These are phyloP conservation scores for Gloeophyllum trabeum DNA, from an alignment of 768 basidiomycete species.

Conservation along the genomic window DNA sequence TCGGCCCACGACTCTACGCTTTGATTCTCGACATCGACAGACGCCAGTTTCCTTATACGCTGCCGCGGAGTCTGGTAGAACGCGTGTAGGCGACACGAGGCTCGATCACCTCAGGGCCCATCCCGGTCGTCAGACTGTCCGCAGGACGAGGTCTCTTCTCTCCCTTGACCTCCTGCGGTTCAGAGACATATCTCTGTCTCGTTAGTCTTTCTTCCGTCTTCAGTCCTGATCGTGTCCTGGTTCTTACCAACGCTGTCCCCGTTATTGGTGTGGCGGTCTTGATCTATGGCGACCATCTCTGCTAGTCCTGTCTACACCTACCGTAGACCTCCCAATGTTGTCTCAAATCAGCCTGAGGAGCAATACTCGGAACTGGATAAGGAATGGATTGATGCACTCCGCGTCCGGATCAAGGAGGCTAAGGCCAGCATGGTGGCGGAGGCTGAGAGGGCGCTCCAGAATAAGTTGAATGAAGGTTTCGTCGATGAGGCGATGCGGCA, in stretches of 20 bases:
- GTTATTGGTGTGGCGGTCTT: neutral
- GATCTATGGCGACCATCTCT: neutral
- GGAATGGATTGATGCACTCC: conserved; percentile 37
- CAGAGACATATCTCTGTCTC: neutral
- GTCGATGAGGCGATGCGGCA: conserved; percentile 20
- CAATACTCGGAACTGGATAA: conserved; percentile 36
- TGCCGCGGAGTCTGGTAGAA: too few species aligned
- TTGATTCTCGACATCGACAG: too few species aligned
- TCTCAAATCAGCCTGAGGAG: conserved; percentile 6
- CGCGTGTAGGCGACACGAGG: neutral
- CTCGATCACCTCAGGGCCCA: neutral
- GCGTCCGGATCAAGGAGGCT: conserved; percentile 38
- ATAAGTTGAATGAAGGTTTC: conserved; percentile 34
- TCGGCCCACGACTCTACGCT: too few species aligned
- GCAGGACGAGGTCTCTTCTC: neutral
- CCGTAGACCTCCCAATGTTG: conserved; percentile 6
- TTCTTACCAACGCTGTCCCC: neutral
- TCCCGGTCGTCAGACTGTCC: neutral
- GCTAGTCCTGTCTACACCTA: conserved; percentile 7
- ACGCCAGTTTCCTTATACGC: too few species aligned
- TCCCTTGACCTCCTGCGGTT: neutral
- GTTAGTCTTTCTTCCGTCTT: neutral
- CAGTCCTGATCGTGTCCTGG: neutral
- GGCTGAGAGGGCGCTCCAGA: conserved; percentile 46
- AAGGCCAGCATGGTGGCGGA: conserved; percentile 37